phyloP scores from a whole-genome alignment of 2,329 filamentous ascomycete genomes.

The Zasmidium cellare region DNA sequence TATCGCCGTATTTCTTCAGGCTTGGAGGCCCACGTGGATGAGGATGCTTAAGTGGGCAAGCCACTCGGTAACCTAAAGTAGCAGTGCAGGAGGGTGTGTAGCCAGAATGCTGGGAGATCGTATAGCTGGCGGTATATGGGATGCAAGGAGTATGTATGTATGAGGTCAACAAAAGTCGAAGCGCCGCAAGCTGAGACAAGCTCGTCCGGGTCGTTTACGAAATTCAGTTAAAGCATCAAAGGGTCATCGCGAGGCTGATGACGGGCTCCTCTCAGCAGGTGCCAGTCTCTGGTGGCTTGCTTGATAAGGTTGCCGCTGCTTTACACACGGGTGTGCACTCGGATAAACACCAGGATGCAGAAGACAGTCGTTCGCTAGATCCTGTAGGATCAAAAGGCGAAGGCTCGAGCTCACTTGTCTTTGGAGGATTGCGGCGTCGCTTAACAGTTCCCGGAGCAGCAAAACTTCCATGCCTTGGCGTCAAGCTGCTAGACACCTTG shows the following conservation, averaged over 20 bases:
- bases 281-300: slow-evolving; percentile 1
- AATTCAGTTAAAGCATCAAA: slow-evolving; percentile 4
- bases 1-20: slow-evolving; percentile 12
- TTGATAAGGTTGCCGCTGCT: slow-evolving; percentile 9
- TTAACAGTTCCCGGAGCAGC: neutral
- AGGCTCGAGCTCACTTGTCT: neutral
- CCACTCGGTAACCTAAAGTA: neutral
- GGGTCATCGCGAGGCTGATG: slow-evolving; percentile 6
- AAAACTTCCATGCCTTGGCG: neutral
- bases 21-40: slow-evolving; percentile 19
- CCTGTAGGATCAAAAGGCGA: slow-evolving; percentile 4
- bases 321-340: neutral
- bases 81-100: neutral
- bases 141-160: slow-evolving; percentile 1
- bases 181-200: slow-evolving; percentile 19
- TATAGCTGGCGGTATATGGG: neutral
- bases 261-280: neutral
- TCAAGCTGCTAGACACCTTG: neutral
- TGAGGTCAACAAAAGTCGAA: neutral
- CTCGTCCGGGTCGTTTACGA: slow-evolving; percentile 11
- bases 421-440: neutral
- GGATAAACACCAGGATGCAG: neutral
- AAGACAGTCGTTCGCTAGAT: slow-evolving; percentile 1
- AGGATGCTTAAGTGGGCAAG: slow-evolving; percentile 7
- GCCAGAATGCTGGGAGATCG: neutral